phyloP scores from a whole-genome alignment of 169 alveolate species.

The Cystoisospora suis region DNA sequence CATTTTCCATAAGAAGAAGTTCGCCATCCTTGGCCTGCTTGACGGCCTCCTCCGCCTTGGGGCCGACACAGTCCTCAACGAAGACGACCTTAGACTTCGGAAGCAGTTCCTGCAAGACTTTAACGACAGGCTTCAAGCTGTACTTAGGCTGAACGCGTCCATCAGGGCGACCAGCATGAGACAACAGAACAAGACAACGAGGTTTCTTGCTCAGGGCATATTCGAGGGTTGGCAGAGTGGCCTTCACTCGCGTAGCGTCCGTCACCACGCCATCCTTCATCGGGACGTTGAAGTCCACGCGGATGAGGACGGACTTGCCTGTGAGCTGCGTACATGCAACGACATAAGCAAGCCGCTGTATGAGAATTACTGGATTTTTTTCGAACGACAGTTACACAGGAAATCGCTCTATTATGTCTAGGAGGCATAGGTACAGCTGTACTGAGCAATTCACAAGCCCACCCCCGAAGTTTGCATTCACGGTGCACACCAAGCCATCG shows the following conservation, averaged over 20 bases:
- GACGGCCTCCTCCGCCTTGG: slow-evolving; percentile 86
- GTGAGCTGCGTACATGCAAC: slow-evolving; percentile 72
- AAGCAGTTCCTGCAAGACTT: slow-evolving; percentile 84
- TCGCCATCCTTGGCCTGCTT: slow-evolving; percentile 87
- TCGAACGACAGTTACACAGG: too few species aligned
- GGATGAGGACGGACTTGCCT: slow-evolving; percentile 93
- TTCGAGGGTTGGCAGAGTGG: slow-evolving; percentile 94
- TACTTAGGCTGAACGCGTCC: slow-evolving; percentile 89
- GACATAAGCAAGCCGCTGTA: not conserved
- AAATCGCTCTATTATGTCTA: too few species aligned
- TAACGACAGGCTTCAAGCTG: slow-evolving; percentile 93
- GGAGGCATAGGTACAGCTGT: too few species aligned
- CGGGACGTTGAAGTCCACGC: slow-evolving; percentile 99
- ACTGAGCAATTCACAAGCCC: too few species aligned
- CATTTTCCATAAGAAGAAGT: slow-evolving; percentile 93
- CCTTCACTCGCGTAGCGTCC: slow-evolving; percentile 93
- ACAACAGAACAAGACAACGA: slow-evolving; percentile 89
- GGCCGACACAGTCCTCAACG: slow-evolving; percentile 95
- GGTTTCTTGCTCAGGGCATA: slow-evolving; percentile 91
- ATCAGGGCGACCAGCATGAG: slow-evolving; percentile 98
- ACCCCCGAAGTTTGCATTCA: too few species aligned
- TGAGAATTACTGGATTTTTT: too few species aligned
- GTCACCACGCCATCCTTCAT: slow-evolving; percentile 89
- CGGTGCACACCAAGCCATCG: too few species aligned
- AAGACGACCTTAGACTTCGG: slow-evolving; percentile 85